A percentile compares a stretch with the other conserved stretches of the same genome.
Conservation (phyloP, 768 basidiomycete species). For the Mycena sanguinolenta region DNA sequence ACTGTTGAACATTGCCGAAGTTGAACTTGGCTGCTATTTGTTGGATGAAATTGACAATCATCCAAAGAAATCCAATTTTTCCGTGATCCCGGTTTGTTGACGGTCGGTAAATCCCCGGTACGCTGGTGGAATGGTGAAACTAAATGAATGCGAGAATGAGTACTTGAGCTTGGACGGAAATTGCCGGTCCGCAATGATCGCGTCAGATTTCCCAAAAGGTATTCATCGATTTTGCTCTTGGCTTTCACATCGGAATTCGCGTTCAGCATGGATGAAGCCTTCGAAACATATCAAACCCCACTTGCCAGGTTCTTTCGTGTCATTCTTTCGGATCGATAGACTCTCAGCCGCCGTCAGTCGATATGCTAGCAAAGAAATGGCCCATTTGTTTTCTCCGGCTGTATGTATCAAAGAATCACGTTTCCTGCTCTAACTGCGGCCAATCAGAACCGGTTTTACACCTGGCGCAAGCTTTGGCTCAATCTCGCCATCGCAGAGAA, state of each 20-base stretch:
- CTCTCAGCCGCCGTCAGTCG: constrained; percentile 65
- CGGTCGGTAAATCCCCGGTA: too few species aligned
- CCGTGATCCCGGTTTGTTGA: too few species aligned
- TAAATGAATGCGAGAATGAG: too few species aligned
- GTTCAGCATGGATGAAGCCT: constrained; percentile 53
- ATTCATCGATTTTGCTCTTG: not conserved
- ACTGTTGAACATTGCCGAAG: too few species aligned
- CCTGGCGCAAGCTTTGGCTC: constrained; percentile 96
- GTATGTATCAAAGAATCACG: constrained; percentile 59
- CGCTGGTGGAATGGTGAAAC: too few species aligned
- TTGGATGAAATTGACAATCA: too few species aligned
- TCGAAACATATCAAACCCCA: constrained; percentile 85
- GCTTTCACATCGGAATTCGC: not conserved
- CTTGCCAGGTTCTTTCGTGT: constrained; percentile 73
- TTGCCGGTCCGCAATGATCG: too few species aligned
- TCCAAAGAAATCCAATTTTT: too few species aligned
- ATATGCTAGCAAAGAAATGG: constrained; percentile 99
- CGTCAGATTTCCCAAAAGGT: too few species aligned
- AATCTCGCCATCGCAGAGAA: constrained; percentile 97
- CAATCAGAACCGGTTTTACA: constrained; percentile 89
- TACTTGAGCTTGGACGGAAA: too few species aligned
- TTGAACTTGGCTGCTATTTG: too few species aligned
- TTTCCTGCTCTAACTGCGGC: constrained; percentile 7
- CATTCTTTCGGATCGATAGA: not conserved
- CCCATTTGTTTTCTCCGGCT: constrained; percentile 93